Percentiles rank a stretch among this genome's conserved stretches.
These are phyloP conservation scores for Agaricales sp. DNA, from an alignment of 1,284 basidiomycete species.

Conservation along the genomic window DNA sequence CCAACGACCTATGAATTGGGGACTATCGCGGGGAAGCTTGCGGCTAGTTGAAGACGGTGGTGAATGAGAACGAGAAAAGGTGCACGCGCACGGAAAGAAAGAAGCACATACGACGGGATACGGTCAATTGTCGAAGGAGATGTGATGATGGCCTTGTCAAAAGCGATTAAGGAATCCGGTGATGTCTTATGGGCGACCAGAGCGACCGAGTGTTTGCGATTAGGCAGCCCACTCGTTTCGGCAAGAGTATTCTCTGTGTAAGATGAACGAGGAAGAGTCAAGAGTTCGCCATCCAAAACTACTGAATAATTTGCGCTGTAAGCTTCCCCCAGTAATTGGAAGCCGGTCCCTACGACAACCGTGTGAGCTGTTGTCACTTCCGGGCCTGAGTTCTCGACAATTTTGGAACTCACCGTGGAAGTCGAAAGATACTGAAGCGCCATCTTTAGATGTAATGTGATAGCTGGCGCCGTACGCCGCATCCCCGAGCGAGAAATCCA, in stretches of 20 bases:
- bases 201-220: slow-evolving; percentile 34
- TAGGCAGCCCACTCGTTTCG: slow-evolving; percentile 27
- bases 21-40: too few relatives aligned
- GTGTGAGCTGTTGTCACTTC: too few relatives aligned
- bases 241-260: slow-evolving; percentile 28
- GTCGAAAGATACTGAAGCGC: slow-evolving; percentile 40
- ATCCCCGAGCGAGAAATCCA: slow-evolving; percentile 29
- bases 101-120: too few relatives aligned
- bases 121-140: too few relatives aligned
- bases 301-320: slow-evolving; percentile 32
- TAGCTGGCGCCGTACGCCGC: slow-evolving; percentile 43
- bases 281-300: slow-evolving; percentile 34
- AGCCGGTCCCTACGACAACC: slow-evolving; percentile 45
- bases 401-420: slow-evolving; percentile 45
- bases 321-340: slow-evolving; percentile 38
- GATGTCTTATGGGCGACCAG: slow-evolving; percentile 29
- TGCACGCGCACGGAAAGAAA: too few relatives aligned
- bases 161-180: slow-evolving; percentile 31
- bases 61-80: too few relatives aligned
- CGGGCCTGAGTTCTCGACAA: slow-evolving; percentile 2
- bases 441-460: slow-evolving; percentile 48
- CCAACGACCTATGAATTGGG: neutral
- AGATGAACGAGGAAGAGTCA: slow-evolving; percentile 11
- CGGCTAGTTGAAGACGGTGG: too few relatives aligned
- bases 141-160: slow-evolving; percentile 37